Conservation (phyloP, 257 asterid species). For the Cynanchum wilfordii region DNA sequence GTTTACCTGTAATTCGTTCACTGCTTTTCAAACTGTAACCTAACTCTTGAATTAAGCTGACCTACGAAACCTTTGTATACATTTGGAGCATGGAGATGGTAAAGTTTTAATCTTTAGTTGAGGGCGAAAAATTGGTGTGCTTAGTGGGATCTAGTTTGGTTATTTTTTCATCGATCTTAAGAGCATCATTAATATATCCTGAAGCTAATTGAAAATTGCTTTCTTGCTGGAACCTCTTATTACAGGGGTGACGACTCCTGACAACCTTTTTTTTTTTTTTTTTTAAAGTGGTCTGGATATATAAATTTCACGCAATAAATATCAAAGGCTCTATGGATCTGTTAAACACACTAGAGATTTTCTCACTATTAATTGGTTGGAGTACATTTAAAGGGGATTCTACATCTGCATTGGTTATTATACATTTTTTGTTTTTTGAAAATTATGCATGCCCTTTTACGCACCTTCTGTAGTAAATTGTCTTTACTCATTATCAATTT, state of each 20-base stretch:
- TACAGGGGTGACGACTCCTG: not conserved
- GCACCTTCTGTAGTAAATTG: not conserved
- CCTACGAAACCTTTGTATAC: not conserved
- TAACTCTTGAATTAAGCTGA: not conserved
- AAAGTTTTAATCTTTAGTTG: not conserved
- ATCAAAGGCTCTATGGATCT: not conserved
- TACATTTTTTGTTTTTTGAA: not conserved
- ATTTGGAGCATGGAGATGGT: not conserved
- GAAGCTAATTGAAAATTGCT: not conserved
- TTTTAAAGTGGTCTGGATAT: too few relatives aligned
- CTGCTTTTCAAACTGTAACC: not conserved
- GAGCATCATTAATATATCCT: not conserved
- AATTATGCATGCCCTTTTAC: not conserved
- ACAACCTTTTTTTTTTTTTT: not conserved
- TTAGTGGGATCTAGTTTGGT: not conserved
- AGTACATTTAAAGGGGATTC: not conserved
- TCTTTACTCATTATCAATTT: not conserved
- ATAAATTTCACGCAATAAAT: too few relatives aligned
- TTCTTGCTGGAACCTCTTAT: not conserved
- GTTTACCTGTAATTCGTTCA: not conserved
- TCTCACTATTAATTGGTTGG: not conserved
- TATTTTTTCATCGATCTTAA: not conserved
- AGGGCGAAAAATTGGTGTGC: not conserved
- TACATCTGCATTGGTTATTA: not conserved
- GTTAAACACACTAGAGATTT: not conserved